phyloP scores from a whole-genome alignment of 1,139 yeast genomes.

The Suhomyces bolitotheri region DNA sequence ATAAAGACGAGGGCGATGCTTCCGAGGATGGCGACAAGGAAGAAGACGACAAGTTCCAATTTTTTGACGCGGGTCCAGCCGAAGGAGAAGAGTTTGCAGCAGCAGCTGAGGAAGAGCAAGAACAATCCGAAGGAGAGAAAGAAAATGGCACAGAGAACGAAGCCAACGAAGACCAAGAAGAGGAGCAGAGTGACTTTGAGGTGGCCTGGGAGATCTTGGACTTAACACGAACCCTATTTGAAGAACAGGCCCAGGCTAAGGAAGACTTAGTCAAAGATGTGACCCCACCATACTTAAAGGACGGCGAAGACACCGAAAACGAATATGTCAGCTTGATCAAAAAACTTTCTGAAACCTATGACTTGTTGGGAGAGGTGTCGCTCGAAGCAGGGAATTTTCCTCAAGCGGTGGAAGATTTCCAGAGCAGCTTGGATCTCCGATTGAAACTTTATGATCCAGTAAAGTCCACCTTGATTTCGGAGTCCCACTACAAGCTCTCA shows the following conservation, averaged over 20 bases:
- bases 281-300: constrained; percentile 34
- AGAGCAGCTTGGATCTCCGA: constrained; percentile 57
- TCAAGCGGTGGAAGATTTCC: constrained; percentile 72
- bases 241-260: constrained; percentile 33
- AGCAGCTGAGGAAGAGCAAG: constrained; percentile 25
- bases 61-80: constrained; percentile 50
- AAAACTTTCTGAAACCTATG: constrained; percentile 74
- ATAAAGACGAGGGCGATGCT: constrained; percentile 24
- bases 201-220: constrained; percentile 88
- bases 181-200: constrained; percentile 72
- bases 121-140: constrained; percentile 25
- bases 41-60: constrained; percentile 47
- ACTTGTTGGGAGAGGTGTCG: constrained; percentile 84
- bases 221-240: constrained; percentile 66
- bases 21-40: constrained; percentile 21
- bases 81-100: constrained; percentile 44
- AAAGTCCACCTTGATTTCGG: constrained; percentile 65
- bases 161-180: constrained; percentile 32
- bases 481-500: constrained; percentile 79
- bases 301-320: constrained; percentile 36
- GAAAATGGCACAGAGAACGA: constrained; percentile 20
- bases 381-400: constrained; percentile 80
- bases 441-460: constrained; percentile 48
- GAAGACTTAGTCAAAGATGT: constrained; percentile 13
- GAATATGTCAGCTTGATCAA: constrained; percentile 39